These are phyloP conservation scores for Vitis hybrid DNA, from an alignment of 177 flowering plant species.

Conservation along the genomic window DNA sequence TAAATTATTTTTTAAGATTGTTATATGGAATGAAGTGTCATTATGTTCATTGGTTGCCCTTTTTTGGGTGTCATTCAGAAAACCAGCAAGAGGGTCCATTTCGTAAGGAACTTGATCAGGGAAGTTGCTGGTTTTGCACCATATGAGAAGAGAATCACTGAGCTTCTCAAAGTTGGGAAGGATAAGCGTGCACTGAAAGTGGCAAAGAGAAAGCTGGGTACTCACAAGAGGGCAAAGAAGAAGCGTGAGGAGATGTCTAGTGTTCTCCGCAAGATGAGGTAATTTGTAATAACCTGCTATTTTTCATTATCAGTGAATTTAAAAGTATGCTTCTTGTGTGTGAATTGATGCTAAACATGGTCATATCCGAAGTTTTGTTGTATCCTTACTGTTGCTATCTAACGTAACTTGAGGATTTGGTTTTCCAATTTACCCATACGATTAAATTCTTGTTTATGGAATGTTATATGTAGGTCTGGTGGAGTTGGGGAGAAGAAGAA, in stretches of 20 bases:
- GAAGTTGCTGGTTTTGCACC: slow-evolving; percentile 90
- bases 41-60: background rate
- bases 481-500: slow-evolving; percentile 48
- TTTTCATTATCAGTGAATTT: background rate
- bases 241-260: slow-evolving; percentile 85
- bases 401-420: background rate
- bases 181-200: slow-evolving; percentile 64
- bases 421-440: background rate
- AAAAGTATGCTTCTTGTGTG: background rate
- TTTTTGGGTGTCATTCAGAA: slow-evolving; percentile 37
- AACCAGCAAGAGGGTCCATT: slow-evolving; percentile 70
- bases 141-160: slow-evolving; percentile 68
- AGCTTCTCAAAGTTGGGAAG: slow-evolving; percentile 61
- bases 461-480: slow-evolving; percentile 32
- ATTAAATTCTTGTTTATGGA: background rate
- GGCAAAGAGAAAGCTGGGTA: slow-evolving; percentile 62
- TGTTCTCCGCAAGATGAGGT: slow-evolving; percentile 77
- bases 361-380: no score
- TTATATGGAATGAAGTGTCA: background rate
- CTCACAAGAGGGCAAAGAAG: slow-evolving; percentile 71
- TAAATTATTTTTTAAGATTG: background rate
- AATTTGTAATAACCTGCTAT: background rate
- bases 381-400: no score
- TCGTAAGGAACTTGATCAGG: slow-evolving; percentile 63
- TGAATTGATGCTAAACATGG: no score